These are phyloP conservation scores for Wickerhamomyces mucosus DNA, from an alignment of 805 yeast species.

Conservation along the genomic window DNA sequence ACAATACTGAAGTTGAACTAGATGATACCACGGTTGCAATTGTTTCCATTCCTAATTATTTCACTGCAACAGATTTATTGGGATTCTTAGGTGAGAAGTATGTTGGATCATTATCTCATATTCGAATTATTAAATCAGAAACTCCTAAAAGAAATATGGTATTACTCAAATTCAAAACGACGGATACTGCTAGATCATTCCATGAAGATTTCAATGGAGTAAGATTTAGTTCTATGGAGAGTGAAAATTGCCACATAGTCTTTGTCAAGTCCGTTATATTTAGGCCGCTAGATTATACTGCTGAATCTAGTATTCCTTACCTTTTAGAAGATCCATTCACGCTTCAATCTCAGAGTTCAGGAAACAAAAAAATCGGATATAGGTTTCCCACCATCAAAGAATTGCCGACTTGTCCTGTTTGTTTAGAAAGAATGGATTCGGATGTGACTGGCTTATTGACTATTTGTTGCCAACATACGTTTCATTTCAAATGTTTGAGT, in stretches of 20 bases:
- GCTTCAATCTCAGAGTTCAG: constrained; percentile 11
- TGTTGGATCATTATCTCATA: constrained; percentile 50
- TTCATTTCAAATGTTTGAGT: constrained; percentile 80
- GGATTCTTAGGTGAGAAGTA: constrained; percentile 69
- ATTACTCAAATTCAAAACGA: constrained; percentile 58
- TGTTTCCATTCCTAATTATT: constrained; percentile 80
- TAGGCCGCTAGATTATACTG: constrained; percentile 12
- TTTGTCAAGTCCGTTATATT: constrained; percentile 38
- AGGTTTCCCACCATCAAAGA: constrained; percentile 33
- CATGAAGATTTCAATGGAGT: constrained; percentile 60
- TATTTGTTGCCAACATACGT: constrained; percentile 88
- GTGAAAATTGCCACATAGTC: constrained; percentile 75
- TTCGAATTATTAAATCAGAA: constrained; percentile 60
- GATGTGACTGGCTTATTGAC: constrained; percentile 74
- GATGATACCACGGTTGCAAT: constrained; percentile 68
- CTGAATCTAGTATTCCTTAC: constrained; percentile 44
- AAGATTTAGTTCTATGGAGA: constrained; percentile 78
- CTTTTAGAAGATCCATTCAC: constrained; percentile 70
- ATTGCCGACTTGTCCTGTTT: constrained; percentile 88
- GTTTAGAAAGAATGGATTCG: constrained; percentile 81
- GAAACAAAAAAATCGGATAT: constrained; percentile 9
- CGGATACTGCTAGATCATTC: constrained; percentile 51
- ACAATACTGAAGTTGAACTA: constrained; percentile 29
- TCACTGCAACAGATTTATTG: constrained; percentile 73
- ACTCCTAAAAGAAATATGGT: constrained; percentile 66